Evolutionary conservation across 2,329 filamentous ascomycete species (phyloP).

Genomic region (Neonectria punicea): DNA sequence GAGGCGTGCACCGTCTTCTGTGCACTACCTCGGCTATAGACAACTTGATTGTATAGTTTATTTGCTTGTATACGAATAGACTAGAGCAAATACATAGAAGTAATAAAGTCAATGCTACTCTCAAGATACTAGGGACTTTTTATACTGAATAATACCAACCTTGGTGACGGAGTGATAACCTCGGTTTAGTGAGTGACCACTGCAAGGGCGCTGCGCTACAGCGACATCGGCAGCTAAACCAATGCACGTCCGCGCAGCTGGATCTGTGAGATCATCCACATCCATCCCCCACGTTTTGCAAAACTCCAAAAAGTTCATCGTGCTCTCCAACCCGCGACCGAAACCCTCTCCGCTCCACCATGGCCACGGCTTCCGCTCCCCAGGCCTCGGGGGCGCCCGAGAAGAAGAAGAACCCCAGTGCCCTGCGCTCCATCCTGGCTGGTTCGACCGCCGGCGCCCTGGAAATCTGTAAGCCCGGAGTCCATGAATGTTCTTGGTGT

Average conservation of each 20-base stretch:
- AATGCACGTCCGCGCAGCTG: slow-evolving; percentile 2
- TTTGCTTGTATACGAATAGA: not conserved
- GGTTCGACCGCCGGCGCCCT: slow-evolving; percentile 94
- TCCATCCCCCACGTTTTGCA: slow-evolving; percentile 14
- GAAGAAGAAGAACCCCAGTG: slow-evolving; percentile 69
- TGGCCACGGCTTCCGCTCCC: slow-evolving; percentile 42
- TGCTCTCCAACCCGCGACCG: not conserved
- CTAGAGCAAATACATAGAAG: not conserved
- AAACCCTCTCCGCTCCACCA: slow-evolving; percentile 27
- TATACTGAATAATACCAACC: not conserved
- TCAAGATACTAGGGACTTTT: not conserved
- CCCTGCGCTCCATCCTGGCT: slow-evolving; percentile 88
- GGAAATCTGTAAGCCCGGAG: slow-evolving; percentile 77
- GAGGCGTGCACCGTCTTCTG: not conserved
- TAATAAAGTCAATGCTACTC: not conserved
- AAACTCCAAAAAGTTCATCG: not conserved
- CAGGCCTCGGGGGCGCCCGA: slow-evolving; percentile 38
- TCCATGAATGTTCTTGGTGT: not conserved
- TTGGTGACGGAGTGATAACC: not conserved
- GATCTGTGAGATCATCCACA: slow-evolving; percentile 16
- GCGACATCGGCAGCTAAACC: slow-evolving; percentile 39
- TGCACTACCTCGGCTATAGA: not conserved
- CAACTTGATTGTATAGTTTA: not conserved
- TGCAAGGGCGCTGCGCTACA: slow-evolving; percentile 16
- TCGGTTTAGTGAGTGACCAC: not conserved